Percentiles rank a stretch among this genome's conserved stretches.
Conservation (phyloP, 352 stramenopile species). For the Phytophthora capsici region DNA sequence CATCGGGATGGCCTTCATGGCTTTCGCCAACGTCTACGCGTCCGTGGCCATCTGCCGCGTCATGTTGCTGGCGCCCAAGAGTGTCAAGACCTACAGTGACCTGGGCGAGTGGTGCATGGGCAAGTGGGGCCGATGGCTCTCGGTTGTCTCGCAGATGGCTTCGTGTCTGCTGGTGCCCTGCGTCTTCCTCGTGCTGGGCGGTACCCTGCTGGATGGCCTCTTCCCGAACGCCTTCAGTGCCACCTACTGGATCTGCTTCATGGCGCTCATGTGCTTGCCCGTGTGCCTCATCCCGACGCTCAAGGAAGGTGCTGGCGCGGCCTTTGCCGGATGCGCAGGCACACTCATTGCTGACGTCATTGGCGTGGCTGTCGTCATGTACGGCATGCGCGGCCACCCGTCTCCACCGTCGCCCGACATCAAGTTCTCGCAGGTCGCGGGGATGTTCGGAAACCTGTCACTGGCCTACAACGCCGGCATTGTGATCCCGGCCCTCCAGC, state of each 20-base stretch:
- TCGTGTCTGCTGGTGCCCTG: conserved; percentile 34
- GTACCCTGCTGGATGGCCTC: conserved; percentile 26
- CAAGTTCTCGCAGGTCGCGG: conserved; percentile 40
- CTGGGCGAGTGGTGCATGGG: conserved; percentile 45
- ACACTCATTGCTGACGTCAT: conserved; percentile 45
- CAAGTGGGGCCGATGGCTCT: conserved; percentile 43
- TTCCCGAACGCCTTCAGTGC: conserved; percentile 31
- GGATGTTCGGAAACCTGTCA: conserved; percentile 39
- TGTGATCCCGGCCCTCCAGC: conserved; percentile 24
- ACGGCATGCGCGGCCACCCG: conserved; percentile 29
- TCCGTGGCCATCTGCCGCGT: conserved; percentile 43
- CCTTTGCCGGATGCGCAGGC: conserved; percentile 38
- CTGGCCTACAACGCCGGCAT: conserved; percentile 27
- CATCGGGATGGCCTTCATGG: conserved; percentile 46
- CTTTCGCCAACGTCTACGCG: conserved; percentile 47
- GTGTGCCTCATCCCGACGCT: conserved; percentile 42
- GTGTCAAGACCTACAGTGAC: conserved; percentile 42
- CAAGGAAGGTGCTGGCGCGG: conserved; percentile 36
- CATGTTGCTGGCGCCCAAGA: conserved; percentile 31
- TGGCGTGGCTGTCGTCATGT: conserved; percentile 28
- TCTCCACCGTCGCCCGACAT: conserved; percentile 29
- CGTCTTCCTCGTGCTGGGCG: conserved; percentile 32
- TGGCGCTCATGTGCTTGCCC: conserved; percentile 41
- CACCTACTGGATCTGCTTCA: conserved; percentile 48
- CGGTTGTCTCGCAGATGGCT: conserved; percentile 50